phyloP scores from a whole-genome alignment of 495 filamentous ascomycete genomes.

The Penicillium chermesinum region DNA sequence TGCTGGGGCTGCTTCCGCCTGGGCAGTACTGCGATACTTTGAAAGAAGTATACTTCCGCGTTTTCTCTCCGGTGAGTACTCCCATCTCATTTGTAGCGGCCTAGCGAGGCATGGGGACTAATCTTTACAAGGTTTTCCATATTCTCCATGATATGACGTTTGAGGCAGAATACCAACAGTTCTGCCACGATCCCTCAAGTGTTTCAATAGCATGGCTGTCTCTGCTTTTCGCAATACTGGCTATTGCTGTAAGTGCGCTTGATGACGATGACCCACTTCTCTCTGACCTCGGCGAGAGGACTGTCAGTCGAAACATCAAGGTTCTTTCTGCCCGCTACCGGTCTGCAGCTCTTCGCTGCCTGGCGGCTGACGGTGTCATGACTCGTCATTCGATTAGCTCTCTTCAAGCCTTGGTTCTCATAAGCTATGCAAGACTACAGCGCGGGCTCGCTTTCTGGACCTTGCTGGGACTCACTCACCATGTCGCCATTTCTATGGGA shows the following conservation, averaged over 20 bases:
- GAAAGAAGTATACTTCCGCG: constrained; percentile 38
- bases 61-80: constrained; percentile 37
- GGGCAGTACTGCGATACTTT: constrained; percentile 35
- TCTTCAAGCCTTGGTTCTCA: constrained; percentile 41
- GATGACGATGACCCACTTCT: constrained; percentile 42
- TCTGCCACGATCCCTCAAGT: constrained; percentile 38
- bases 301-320: constrained; percentile 39
- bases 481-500: constrained; percentile 44
- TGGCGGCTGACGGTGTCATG: constrained; percentile 41
- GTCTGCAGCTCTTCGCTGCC: constrained; percentile 39
- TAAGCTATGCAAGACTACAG: constrained; percentile 41
- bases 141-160: constrained; percentile 48
- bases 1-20: constrained; percentile 34
- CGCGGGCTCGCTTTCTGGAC: constrained; percentile 39
- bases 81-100: too few relatives aligned
- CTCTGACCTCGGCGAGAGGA: constrained; percentile 37
- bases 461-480: constrained; percentile 40
- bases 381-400: constrained; percentile 44
- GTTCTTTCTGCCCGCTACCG: constrained; percentile 39
- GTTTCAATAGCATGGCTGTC: constrained; percentile 40
- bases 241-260: constrained; percentile 40
- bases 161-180: constrained; percentile 42
- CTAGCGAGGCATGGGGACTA: constrained; percentile 1
- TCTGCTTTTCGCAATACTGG: constrained; percentile 41
- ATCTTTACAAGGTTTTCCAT: constrained; percentile 29